Evolutionary conservation across 495 filamentous ascomycete species (phyloP).

Genomic region (Tetracladium setigerum): DNA sequence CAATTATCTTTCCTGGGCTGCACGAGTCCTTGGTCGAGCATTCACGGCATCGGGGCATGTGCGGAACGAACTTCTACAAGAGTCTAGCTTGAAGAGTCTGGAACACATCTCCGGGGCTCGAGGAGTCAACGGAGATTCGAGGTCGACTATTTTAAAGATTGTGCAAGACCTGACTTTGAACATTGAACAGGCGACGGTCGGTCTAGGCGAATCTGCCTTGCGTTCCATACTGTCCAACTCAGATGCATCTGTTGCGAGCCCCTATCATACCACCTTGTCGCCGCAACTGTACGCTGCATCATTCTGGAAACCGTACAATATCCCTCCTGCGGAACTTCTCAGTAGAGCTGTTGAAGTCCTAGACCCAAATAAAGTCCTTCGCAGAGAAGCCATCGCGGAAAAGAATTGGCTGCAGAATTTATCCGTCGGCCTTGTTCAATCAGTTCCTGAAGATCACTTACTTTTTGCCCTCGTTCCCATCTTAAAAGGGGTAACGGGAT

Average conservation of each 20-base stretch:
- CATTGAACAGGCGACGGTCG: conserved; percentile 53
- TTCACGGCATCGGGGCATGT: conserved; percentile 70
- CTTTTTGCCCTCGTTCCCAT: conserved; percentile 56
- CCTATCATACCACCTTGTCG: conserved; percentile 3
- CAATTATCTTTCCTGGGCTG: conserved; percentile 77
- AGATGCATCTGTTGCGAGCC: conserved; percentile 7
- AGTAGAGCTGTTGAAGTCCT: conserved; percentile 15
- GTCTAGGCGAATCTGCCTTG: conserved; percentile 71
- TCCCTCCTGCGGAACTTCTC: conserved; percentile 36
- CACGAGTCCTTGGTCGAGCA: conserved; percentile 71
- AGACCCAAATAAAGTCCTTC: background rate
- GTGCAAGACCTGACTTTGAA: conserved; percentile 62
- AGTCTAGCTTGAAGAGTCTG: conserved; percentile 43
- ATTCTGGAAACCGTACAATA: conserved; percentile 39
- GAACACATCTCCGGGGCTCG: conserved; percentile 29
- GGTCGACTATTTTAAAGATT: conserved; percentile 48
- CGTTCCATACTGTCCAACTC: conserved; percentile 55
- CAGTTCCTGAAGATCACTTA: conserved; percentile 54
- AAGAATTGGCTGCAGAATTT: conserved; percentile 58
- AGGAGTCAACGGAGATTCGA: no score
- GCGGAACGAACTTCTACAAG: conserved; percentile 46
- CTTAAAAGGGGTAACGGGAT: conserved; percentile 50
- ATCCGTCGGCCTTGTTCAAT: conserved; percentile 50
- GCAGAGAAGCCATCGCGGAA: conserved; percentile 27
- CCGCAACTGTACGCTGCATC: conserved; percentile 26